Conservation (phyloP, 441 rosid species). For the Euphorbia celastroides region DNA sequence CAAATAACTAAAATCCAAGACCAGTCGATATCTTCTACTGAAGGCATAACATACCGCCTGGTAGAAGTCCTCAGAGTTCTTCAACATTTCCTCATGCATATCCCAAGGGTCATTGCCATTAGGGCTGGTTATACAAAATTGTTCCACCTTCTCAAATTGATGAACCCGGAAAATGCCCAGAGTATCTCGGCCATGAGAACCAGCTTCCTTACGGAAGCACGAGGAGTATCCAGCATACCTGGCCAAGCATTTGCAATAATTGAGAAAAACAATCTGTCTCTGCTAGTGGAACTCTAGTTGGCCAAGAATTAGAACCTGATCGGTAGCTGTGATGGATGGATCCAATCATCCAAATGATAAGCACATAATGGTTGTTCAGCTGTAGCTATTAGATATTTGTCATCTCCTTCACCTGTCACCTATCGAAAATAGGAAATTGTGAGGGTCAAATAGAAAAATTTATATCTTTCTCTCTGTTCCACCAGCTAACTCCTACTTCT, state of each 20-base stretch:
- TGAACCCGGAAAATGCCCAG: slow-evolving; percentile 80
- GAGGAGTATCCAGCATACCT: slow-evolving; percentile 93
- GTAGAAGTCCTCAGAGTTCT: slow-evolving; percentile 77
- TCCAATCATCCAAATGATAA: slow-evolving; percentile 85
- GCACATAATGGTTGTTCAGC: slow-evolving; percentile 93
- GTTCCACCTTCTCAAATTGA: slow-evolving; percentile 88
- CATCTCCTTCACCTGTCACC: slow-evolving; percentile 97
- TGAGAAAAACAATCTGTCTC: not conserved
- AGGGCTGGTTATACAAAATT: slow-evolving; percentile 78
- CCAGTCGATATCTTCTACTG: not conserved
- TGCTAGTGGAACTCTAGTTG: not conserved
- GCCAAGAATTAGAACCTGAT: slow-evolving; percentile 39
- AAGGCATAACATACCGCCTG: slow-evolving; percentile 32
- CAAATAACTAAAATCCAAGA: not conserved
- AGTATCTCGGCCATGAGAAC: slow-evolving; percentile 84
- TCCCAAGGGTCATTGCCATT: slow-evolving; percentile 71
- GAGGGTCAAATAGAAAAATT: not conserved
- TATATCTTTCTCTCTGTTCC: not conserved
- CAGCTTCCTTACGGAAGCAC: slow-evolving; percentile 89
- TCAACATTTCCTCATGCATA: slow-evolving; percentile 81
- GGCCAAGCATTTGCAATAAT: slow-evolving; percentile 9
- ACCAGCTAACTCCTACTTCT: not conserved
- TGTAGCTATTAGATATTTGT: slow-evolving; percentile 92
- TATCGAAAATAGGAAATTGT: slow-evolving; percentile 24
- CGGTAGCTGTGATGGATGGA: slow-evolving; percentile 83